These are phyloP conservation scores for Byssochlamys sp. DNA, from an alignment of 2,329 filamentous ascomycete species.

Conservation along the genomic window DNA sequence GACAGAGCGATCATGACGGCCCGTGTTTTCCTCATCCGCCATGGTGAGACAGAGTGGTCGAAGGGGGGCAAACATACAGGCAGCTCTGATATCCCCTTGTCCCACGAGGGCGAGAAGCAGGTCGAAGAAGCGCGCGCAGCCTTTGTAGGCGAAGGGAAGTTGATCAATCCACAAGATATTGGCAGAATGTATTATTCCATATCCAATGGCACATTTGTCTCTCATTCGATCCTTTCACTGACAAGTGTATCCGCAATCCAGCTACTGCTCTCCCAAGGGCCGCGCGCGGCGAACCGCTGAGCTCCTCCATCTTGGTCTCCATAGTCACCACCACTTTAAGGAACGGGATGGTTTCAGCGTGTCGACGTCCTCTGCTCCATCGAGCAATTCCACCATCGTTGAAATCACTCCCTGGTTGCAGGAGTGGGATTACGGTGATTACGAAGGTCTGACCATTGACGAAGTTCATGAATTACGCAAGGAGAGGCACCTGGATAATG, in stretches of 20 bases:
- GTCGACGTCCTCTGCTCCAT: background rate
- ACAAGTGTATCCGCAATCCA: background rate
- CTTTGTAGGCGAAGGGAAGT: constrained; percentile 1
- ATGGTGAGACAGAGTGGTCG: constrained; percentile 10
- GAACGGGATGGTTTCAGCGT: background rate
- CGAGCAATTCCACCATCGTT: constrained; percentile 1
- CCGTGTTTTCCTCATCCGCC: constrained; percentile 9
- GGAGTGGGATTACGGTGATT: constrained; percentile 74
- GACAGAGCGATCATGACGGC: background rate
- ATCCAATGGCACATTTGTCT: background rate
- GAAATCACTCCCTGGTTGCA: constrained; percentile 52
- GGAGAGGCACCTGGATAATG: constrained; percentile 1
- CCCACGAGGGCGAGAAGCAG: constrained; percentile 2
- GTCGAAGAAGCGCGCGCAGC: constrained; percentile 1
- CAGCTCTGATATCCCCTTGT: constrained; percentile 6
- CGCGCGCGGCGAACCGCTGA: constrained; percentile 7
- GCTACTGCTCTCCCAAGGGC: constrained; percentile 7
- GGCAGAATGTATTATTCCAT: constrained; percentile 4
- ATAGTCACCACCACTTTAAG: constrained; percentile 5
- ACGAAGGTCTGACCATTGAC: constrained; percentile 62
- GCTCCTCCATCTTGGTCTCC: constrained; percentile 6
- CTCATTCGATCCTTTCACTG: background rate
- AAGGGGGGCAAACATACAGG: constrained; percentile 7
- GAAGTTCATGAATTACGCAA: constrained; percentile 46
- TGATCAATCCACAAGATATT: constrained; percentile 7